Evolutionary conservation across 73 alveolate species (phyloP).

Genomic region (Tetrahymena borealis): DNA sequence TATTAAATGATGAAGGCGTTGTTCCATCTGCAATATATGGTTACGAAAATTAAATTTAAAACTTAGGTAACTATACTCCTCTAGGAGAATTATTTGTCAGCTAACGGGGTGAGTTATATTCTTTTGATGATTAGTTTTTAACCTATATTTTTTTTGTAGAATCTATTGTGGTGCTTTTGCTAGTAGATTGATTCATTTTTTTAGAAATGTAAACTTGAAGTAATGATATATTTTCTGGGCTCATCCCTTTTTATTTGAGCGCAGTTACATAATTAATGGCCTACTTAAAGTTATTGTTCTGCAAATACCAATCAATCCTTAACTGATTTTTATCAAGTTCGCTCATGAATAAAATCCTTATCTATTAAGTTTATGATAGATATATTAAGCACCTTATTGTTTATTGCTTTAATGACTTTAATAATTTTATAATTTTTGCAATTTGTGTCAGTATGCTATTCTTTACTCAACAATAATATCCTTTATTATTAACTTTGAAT

Average conservation of each 20-base stretch:
- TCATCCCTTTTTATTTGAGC: background rate
- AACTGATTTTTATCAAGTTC: background rate
- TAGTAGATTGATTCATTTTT: background rate
- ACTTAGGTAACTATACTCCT: background rate
- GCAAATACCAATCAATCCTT: background rate
- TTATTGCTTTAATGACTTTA: no score
- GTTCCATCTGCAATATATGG: background rate
- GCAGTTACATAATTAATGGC: background rate
- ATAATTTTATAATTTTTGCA: no score
- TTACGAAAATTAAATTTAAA: background rate
- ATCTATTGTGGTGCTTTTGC: background rate
- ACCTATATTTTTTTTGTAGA: background rate
- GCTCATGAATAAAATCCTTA: background rate
- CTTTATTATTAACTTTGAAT: no score
- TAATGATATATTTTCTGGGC: background rate
- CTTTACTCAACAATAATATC: no score
- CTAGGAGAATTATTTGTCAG: no score
- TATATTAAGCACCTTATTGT: no score
- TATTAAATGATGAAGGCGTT: background rate
- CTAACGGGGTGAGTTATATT: no score
- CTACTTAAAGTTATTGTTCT: background rate
- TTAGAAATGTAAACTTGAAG: background rate
- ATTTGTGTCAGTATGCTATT: no score
- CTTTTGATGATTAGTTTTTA: no score
- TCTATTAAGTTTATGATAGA: no score